These are phyloP conservation scores for Phytopythium chamaehyphon DNA, from an alignment of 352 stramenopile genomes.

Conservation along the genomic window DNA sequence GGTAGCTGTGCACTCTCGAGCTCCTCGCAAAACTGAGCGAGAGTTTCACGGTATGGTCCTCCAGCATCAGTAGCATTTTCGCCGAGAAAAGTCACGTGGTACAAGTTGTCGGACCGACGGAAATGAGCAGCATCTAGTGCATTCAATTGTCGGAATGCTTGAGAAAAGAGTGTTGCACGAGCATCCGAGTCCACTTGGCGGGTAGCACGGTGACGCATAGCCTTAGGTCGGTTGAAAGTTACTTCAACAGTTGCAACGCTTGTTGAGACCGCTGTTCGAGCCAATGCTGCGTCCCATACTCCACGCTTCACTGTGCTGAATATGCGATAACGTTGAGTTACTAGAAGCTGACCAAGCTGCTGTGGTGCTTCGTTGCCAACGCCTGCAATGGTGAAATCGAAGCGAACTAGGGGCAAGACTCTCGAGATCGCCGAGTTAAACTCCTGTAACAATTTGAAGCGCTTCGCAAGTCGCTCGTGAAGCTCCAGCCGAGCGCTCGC, in stretches of 20 bases:
- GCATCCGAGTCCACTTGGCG: conserved; percentile 58
- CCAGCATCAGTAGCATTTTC: conserved; percentile 85
- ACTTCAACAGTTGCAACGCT: conserved; percentile 49
- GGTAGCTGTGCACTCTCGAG: conserved; percentile 78
- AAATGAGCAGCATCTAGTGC: conserved; percentile 60
- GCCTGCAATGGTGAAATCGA: conserved; percentile 15
- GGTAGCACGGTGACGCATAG: conserved; percentile 68
- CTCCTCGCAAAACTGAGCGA: conserved; percentile 80
- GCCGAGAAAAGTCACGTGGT: conserved; percentile 82
- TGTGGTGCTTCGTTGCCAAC: neutral
- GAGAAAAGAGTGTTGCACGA: conserved; percentile 71
- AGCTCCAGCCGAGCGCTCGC: conserved; percentile 5
- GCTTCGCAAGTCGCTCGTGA: conserved; percentile 45
- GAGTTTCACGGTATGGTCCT: conserved; percentile 83
- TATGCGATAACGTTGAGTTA: conserved; percentile 51
- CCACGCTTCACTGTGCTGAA: conserved; percentile 69
- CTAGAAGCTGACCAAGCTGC: conserved; percentile 29
- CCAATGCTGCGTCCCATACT: conserved; percentile 68
- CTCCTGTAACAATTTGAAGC: conserved; percentile 73
- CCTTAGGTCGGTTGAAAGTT: conserved; percentile 76
- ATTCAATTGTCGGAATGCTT: conserved; percentile 82
- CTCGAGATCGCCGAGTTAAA: conserved; percentile 62
- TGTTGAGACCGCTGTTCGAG: conserved; percentile 38
- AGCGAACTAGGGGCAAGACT: conserved; percentile 50
- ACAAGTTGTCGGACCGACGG: conserved; percentile 63